Base-by-base conservation (phyloP, 306 rosid species). In the Prunus salicina region DNA sequence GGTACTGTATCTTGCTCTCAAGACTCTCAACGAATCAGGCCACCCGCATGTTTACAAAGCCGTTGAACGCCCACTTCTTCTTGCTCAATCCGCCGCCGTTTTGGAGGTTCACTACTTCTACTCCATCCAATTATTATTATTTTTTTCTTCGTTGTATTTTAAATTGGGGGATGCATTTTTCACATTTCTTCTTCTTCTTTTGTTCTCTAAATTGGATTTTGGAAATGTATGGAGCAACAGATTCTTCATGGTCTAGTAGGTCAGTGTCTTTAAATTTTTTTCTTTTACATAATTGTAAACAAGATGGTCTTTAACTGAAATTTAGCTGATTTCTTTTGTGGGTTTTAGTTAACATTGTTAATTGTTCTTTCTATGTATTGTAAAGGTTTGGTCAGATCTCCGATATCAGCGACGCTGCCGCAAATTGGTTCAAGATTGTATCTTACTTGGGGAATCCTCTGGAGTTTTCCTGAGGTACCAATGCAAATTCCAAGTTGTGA, bases 171-270 rank as follows among this genome's bases (percentile, higher is more conserved):
- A 3, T 11, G 25, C 34, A 16, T 72, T 24, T 68, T 68, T 57
- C 64, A 49, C 73, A 16, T 30, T 22, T 38, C 81, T 73, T 30
- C n/a, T 62, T 18, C 41, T 56, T 56, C 12, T 32, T 11, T 28
- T 74, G 20, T 14, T 46, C 18, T 55, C 38, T 73, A 10, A 8
- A 50, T 10, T 45, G 50, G 55, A 8, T 60, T 74, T 75, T 15
- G 19, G 9, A 27, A n/a, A 60, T 61, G 9, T 7, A 20, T 32
- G 67, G 76, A 64, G 53, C 73, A 63, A 58, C 84, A 93, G 99
- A 87, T 95, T 84, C 81, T 92, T 79, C 99, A 95, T 81, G 91
- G 96, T 50, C 88, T 95, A 70, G 74, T 92, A 5, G 98, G 98
- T 95, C 78, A 87, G 98, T 87, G 64, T 74, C 25, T 30, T 38